A percentile compares a stretch with the other conserved stretches of the same genome.
Evolutionary conservation across 2,329 filamentous ascomycete species (phyloP).

Genomic region (Botryosphaeria dothidea): DNA sequence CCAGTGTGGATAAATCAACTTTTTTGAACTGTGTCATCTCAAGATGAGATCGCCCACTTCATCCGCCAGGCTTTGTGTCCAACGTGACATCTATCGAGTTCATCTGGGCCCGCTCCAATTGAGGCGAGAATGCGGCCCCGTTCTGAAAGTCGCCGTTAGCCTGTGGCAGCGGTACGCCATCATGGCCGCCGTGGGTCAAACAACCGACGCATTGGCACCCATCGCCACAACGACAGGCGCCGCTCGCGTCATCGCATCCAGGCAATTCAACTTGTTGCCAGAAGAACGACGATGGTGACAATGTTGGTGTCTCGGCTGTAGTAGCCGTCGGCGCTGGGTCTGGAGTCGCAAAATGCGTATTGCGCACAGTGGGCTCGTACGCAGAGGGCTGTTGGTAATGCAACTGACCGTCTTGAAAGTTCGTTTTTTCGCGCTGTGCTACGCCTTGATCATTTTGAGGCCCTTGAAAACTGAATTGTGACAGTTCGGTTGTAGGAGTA

Average conservation of each 20-base stretch:
- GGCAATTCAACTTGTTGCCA: slow-evolving; percentile 39
- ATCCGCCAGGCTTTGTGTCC: neutral
- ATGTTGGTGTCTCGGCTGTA: slow-evolving; percentile 25
- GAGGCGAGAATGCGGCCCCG: neutral
- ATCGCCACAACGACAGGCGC: slow-evolving; percentile 54
- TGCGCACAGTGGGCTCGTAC: neutral
- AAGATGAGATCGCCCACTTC: neutral
- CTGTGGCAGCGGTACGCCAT: slow-evolving; percentile 39
- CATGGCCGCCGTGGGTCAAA: slow-evolving; percentile 53
- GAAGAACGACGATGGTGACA: slow-evolving; percentile 40
- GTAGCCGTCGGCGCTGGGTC: slow-evolving; percentile 14
- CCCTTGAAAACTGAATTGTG: slow-evolving; percentile 23
- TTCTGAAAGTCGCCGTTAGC: neutral
- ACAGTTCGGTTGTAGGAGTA: slow-evolving; percentile 21
- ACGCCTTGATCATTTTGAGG: neutral
- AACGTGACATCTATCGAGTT: slow-evolving; percentile 1
- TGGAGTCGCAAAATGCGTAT: neutral
- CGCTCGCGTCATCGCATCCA: slow-evolving; percentile 49
- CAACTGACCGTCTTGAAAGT: neutral
- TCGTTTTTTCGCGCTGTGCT: neutral
- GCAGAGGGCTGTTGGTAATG: neutral
- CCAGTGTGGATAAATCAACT: neutral
- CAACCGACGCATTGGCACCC: slow-evolving; percentile 56
- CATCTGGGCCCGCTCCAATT: neutral
- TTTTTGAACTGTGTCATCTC: neutral